Evolutionary conservation across 768 basidiomycete species (phyloP).

Genomic region (Macrocybe gigantea): DNA sequence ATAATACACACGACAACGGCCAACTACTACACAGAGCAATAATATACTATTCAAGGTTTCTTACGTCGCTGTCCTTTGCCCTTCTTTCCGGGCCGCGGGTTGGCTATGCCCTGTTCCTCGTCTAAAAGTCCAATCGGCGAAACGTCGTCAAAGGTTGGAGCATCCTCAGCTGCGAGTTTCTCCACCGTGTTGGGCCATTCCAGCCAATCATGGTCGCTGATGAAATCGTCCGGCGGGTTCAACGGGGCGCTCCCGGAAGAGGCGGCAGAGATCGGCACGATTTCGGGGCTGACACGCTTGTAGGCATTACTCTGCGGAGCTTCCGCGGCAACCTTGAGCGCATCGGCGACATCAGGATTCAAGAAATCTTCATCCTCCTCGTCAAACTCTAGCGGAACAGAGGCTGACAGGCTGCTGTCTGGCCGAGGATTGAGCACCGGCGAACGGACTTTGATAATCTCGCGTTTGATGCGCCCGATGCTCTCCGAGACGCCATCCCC

Average conservation of each 20-base stretch:
- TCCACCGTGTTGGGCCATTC: no score
- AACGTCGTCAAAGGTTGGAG: slow-evolving; percentile 45
- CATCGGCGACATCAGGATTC: slow-evolving; percentile 13
- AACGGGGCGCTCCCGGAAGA: slow-evolving; percentile 28
- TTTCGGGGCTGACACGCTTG: slow-evolving; percentile 21
- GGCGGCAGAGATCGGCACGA: slow-evolving; percentile 25
- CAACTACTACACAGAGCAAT: no score
- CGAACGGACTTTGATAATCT: slow-evolving; percentile 47
- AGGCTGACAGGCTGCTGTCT: slow-evolving; percentile 17
- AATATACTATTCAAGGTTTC: no score
- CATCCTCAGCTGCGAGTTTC: slow-evolving; percentile 40
- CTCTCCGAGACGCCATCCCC: slow-evolving; percentile 56
- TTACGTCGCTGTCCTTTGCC: no score
- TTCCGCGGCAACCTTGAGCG: slow-evolving; percentile 11
- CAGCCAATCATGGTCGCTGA: no score
- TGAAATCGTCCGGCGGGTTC: slow-evolving; percentile 20
- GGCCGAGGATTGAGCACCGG: slow-evolving; percentile 27
- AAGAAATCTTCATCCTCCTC: slow-evolving; percentile 63
- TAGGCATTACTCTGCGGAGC: slow-evolving; percentile 19
- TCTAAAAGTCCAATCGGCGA: slow-evolving; percentile 34
- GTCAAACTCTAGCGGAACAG: slow-evolving; percentile 45
- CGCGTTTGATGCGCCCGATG: slow-evolving; percentile 51
- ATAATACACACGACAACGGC: no score
- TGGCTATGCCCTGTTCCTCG: slow-evolving; percentile 22
- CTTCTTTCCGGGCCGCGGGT: no score